These are phyloP conservation scores for Eimeria nieschulzi DNA, from an alignment of 169 alveolate genomes.

Conservation along the genomic window DNA sequence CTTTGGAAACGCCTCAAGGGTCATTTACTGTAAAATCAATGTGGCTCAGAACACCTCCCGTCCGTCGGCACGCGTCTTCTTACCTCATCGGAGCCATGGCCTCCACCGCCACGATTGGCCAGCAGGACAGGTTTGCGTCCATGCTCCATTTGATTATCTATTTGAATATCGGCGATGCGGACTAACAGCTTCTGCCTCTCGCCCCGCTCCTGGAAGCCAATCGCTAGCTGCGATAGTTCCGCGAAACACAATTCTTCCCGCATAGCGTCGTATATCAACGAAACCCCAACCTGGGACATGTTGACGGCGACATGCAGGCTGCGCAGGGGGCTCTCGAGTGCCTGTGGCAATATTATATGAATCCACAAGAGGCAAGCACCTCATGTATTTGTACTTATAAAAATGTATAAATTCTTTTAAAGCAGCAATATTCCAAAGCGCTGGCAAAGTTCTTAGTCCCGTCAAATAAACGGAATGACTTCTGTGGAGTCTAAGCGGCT, in stretches of 20 bases:
- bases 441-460: neutral
- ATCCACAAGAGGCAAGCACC: no score
- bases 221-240: slow-evolving; percentile 84
- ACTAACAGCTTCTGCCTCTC: slow-evolving; percentile 86
- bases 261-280: slow-evolving; percentile 84
- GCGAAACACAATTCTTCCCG: slow-evolving; percentile 87
- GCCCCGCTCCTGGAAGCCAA: slow-evolving; percentile 83
- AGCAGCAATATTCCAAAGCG: no score
- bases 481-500: neutral
- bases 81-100: slow-evolving; percentile 38
- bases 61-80: neutral
- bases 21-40: no score
- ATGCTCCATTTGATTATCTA: slow-evolving; percentile 85
- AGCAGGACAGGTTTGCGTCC: slow-evolving; percentile 69
- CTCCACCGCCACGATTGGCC: slow-evolving; percentile 69
- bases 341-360: neutral
- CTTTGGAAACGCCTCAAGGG: no score
- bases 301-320: slow-evolving; percentile 60
- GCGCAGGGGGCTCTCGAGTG: slow-evolving; percentile 52
- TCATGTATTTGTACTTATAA: no score
- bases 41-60: no score
- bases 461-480: no score
- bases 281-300: slow-evolving; percentile 83
- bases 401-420: no score
- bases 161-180: slow-evolving; percentile 85